phyloP scores from a whole-genome alignment of 148 eudicot species.

The Persicaria tinctoria region DNA sequence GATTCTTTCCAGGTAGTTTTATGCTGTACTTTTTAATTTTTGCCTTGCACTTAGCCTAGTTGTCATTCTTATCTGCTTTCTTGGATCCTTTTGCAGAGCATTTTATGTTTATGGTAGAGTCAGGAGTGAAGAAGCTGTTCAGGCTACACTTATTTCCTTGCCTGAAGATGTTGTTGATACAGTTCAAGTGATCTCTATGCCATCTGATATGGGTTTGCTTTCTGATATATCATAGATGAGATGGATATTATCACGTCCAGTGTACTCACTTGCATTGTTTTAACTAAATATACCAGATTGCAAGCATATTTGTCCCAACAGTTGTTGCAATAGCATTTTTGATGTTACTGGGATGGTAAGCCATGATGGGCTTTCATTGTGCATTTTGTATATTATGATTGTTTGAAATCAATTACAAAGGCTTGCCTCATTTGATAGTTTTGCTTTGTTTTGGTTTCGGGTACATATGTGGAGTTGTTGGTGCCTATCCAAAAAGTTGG shows the following conservation, averaged over 20 bases:
- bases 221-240: too few relatives aligned
- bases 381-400: neutral
- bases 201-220: constrained; percentile 27
- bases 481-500: constrained; percentile 73
- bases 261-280: too few relatives aligned
- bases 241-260: too few relatives aligned
- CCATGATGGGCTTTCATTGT: neutral
- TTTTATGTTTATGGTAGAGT: constrained; percentile 62
- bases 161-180: constrained; percentile 85
- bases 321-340: constrained; percentile 49
- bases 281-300: too few relatives aligned
- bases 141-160: constrained; percentile 64
- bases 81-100: constrained; percentile 39
- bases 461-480: constrained; percentile 67
- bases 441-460: constrained; percentile 26
- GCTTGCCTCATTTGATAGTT: neutral
- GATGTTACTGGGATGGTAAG: constrained; percentile 88
- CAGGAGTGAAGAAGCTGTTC: constrained; percentile 72
- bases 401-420: neutral
- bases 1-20: constrained; percentile 59
- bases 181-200: constrained; percentile 53
- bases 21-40: neutral
- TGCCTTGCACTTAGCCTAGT: constrained; percentile 8
- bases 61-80: constrained; percentile 8
- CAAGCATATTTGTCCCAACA: too few relatives aligned